A percentile compares a stretch with the other conserved stretches of the same genome.
Evolutionary conservation across 139 green algal genomes (phyloP).

Genomic region (Monoraphidium neglectum): DNA sequence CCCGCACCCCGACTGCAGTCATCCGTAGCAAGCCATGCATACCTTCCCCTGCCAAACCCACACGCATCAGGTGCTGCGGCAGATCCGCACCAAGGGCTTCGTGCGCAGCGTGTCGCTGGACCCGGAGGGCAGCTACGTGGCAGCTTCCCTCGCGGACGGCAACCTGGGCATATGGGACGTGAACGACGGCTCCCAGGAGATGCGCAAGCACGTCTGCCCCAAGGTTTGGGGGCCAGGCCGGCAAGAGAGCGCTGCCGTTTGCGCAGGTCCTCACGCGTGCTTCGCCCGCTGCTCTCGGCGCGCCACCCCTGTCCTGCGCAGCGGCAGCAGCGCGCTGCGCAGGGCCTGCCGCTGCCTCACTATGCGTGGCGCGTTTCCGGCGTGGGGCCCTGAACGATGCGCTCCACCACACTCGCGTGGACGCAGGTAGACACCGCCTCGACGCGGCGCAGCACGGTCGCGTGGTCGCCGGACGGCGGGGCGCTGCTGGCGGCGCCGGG

Average conservation of each 20-base stretch:
- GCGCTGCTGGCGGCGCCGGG: conserved; percentile 60
- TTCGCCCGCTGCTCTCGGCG: no score
- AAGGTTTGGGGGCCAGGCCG: no score
- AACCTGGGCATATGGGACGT: conserved; percentile 67
- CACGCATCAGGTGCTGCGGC: conserved; percentile 34
- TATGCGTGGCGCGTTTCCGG: no score
- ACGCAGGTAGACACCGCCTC: conserved; percentile 22
- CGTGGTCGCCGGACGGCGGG: conserved; percentile 76
- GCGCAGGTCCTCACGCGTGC: no score
- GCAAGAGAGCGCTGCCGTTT: no score
- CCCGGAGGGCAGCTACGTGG: conserved; percentile 76
- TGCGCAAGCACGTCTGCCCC: conserved; percentile 31
- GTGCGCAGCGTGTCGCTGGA: conserved; percentile 80
- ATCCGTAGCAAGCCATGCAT: no score
- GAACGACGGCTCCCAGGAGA: conserved; percentile 23
- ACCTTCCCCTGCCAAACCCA: not conserved
- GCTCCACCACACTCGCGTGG: no score
- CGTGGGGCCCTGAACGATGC: no score
- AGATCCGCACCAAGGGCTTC: conserved; percentile 53
- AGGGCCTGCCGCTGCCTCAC: no score
- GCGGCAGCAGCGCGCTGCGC: no score
- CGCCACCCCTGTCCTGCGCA: no score
- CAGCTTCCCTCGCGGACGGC: conserved; percentile 57
- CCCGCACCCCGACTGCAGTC: no score
- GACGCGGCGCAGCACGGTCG: conserved; percentile 20